These are phyloP conservation scores for Aleurites moluccanus DNA, from an alignment of 441 rosid genomes.

Conservation along the genomic window DNA sequence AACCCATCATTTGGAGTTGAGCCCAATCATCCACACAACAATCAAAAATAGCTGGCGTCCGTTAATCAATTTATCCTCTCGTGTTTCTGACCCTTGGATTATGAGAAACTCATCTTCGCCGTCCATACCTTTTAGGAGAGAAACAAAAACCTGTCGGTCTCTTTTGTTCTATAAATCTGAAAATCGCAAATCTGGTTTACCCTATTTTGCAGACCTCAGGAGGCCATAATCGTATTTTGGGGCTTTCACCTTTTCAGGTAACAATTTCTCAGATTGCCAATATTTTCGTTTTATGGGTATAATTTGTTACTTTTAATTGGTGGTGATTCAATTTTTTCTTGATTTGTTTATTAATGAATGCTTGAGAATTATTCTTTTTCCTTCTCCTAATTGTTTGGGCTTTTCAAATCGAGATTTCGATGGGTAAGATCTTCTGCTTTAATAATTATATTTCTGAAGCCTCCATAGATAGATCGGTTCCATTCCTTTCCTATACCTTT, in stretches of 20 bases:
- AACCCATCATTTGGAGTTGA: neutral
- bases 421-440: neutral
- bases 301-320: neutral
- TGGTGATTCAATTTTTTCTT: neutral
- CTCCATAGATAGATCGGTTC: neutral
- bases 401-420: neutral
- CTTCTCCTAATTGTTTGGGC: neutral
- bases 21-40: neutral
- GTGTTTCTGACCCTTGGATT: constrained; percentile 22
- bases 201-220: neutral
- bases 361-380: neutral
- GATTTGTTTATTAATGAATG: neutral
- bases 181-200: neutral
- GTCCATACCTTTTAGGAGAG: constrained; percentile 3
- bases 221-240: neutral
- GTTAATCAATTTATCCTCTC: constrained; percentile 1
- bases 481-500: neutral
- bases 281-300: neutral
- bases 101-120: constrained; percentile 21
- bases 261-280: neutral
- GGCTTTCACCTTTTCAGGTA: constrained; percentile 22
- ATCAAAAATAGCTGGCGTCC: constrained; percentile 22
- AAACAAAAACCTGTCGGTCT: neutral
- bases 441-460: neutral
- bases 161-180: neutral